Evolutionary conservation across 148 eudicot genomes (phyloP), one percentile per base, ranked within the genome.

Genomic region (Chenopodium album): DNA sequence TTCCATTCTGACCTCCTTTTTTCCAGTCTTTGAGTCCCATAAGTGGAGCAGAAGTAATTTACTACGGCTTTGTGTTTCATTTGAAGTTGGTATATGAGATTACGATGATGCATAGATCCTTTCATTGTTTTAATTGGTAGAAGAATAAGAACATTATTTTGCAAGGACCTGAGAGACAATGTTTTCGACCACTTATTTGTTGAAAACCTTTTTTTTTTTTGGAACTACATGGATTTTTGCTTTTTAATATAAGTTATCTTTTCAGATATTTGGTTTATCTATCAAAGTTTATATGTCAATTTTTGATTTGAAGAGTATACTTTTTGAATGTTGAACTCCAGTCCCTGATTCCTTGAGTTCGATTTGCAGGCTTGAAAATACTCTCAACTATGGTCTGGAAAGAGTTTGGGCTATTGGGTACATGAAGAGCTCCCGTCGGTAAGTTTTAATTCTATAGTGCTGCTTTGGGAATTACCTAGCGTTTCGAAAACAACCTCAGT

Each of bases 351-450:
- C 76, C 12, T 22, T 64, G 68, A 63, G 29, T 80, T 64, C 77
- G 9, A 23, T 77, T 81, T 90, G 87, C 92, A 92, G 98, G 83
- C 98, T 94, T 76, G 97, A 94, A 83, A 94, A 93, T 88, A 91
- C 98, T 37, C 84, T 91, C 80, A 94, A 92, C 64, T 94, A 92
- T 86, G 95, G 94, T 47, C 92, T 94, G 81, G 97, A 92, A 90
- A 90, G 97, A 86, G 97, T 94, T 81, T 94, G 98, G 98, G 93
- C 97, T 81, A 86, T 93, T 78, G 98, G 97, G 82, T 90, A 85
- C 86, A 89, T 94, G 86, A 93, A 90, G 87, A 85, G 97, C 81
- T 94, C 97, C 54, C 94, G 94, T 11, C 83, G 95, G 97, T 93
- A 88, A 83, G 91, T 76, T 76, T 50, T 79, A 80, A 41, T 29